Conservation (phyloP, 2,329 filamentous ascomycete species). For the Colletotrichum truncatum region DNA sequence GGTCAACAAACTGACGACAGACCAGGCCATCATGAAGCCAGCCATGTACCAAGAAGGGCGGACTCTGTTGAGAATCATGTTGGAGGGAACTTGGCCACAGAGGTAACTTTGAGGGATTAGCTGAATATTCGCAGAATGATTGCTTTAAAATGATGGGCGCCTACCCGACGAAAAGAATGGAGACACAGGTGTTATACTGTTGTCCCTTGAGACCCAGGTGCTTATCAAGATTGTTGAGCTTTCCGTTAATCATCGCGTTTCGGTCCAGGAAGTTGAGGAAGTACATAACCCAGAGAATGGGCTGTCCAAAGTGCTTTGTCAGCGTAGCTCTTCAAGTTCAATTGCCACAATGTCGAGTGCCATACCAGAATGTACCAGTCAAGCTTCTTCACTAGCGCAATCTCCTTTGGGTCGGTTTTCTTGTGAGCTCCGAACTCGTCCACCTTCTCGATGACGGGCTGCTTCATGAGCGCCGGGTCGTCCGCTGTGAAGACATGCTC, state of each 20-base stretch:
- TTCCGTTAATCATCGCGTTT: conserved; percentile 41
- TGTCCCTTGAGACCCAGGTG: conserved; percentile 38
- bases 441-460: conserved; percentile 28
- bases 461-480: conserved; percentile 27
- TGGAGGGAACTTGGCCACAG: conserved; percentile 38
- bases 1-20: conserved; percentile 27
- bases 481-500: conserved; percentile 18
- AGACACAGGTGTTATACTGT: conserved; percentile 40
- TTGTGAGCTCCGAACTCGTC: conserved; percentile 49
- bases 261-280: conserved; percentile 39
- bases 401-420: conserved; percentile 49
- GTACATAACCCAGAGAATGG: conserved; percentile 34
- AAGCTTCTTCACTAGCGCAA: conserved; percentile 45
- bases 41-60: conserved; percentile 33
- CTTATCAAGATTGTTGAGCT: conserved; percentile 37
- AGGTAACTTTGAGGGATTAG: conserved; percentile 16
- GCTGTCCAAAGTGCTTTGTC: background rate
- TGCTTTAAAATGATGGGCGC: background rate
- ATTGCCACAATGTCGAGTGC: background rate
- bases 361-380: conserved; percentile 44
- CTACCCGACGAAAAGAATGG: conserved; percentile 30
- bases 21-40: conserved; percentile 32
- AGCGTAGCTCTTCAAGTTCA: background rate
- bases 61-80: conserved; percentile 45
- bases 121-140: background rate